A percentile compares a stretch with the other conserved stretches of the same genome.
These are phyloP conservation scores for Serendipita sp. DNA, from an alignment of 768 basidiomycete species.

Conservation along the genomic window DNA sequence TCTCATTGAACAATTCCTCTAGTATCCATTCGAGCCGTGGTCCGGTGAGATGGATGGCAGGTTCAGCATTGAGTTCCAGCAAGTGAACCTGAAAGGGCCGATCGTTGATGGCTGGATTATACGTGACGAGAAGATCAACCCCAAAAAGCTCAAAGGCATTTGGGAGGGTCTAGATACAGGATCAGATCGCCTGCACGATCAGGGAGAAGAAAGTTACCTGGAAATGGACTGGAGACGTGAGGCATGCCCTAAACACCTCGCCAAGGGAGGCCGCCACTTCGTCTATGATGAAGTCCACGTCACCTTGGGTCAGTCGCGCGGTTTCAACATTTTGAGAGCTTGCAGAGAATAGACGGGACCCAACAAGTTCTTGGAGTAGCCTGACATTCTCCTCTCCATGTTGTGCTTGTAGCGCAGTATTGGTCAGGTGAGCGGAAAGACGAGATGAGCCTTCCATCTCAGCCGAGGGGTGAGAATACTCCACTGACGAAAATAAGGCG, in stretches of 20 bases:
- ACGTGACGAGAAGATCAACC: conserved; percentile 69
- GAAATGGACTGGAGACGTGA: conserved; percentile 68
- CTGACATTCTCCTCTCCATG: conserved; percentile 53
- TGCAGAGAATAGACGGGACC: conserved; percentile 34
- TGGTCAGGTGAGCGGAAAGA: conserved; percentile 71
- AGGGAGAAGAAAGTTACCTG: conserved; percentile 34
- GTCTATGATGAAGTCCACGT: conserved; percentile 32
- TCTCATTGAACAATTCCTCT: conserved; percentile 59
- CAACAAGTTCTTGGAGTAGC: conserved; percentile 63
- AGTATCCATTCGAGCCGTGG: conserved; percentile 64
- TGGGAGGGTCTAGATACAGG: conserved; percentile 42
- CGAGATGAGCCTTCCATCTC: conserved; percentile 23
- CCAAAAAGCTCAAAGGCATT: conserved; percentile 95
- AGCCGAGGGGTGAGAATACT: conserved; percentile 37
- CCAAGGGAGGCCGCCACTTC: conserved; percentile 50
- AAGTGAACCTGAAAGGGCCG: conserved; percentile 45
- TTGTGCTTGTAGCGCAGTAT: conserved; percentile 69
- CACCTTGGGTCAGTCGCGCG: neutral
- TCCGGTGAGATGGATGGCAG: conserved; percentile 89
- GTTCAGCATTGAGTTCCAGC: conserved; percentile 87
- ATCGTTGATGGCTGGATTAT: conserved; percentile 11
- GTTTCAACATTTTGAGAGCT: conserved; percentile 6
- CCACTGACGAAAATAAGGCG: conserved; percentile 68
- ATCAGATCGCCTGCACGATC: neutral
- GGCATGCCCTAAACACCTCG: conserved; percentile 74